Conservation (phyloP, 768 basidiomycete genomes). For the Tricholoma flavovirens region DNA sequence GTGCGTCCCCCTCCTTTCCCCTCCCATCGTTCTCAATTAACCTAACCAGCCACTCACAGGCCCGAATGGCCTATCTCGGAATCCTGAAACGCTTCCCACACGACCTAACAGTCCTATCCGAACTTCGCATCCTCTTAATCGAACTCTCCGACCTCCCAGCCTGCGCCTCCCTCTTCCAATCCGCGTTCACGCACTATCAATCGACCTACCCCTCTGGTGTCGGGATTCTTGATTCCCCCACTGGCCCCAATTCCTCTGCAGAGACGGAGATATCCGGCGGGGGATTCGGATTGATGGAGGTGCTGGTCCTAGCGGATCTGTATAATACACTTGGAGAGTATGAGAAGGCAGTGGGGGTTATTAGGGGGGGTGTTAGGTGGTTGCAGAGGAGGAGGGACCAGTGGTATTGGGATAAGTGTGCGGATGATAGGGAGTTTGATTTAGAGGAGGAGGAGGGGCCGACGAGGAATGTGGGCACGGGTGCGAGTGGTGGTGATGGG, state of each 20-base stretch:
- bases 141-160: slow-evolving; percentile 62
- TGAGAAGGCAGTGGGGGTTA: slow-evolving; percentile 59
- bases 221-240: slow-evolving; percentile 5
- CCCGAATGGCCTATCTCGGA: slow-evolving; percentile 56
- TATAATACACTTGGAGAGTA: slow-evolving; percentile 68
- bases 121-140: slow-evolving; percentile 72
- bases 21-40: background rate
- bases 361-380: slow-evolving; percentile 82
- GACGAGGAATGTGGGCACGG: slow-evolving; percentile 20
- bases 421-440: slow-evolving; percentile 91
- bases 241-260: slow-evolving; percentile 17
- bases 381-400: slow-evolving; percentile 76
- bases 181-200: slow-evolving; percentile 69
- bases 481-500: slow-evolving; percentile 32
- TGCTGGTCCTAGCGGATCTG: slow-evolving; percentile 84
- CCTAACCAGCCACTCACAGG: slow-evolving; percentile 30
- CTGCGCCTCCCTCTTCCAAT: slow-evolving; percentile 64
- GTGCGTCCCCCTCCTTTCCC: slow-evolving; percentile 31
- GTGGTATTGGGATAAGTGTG: slow-evolving; percentile 72
- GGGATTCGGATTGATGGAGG: slow-evolving; percentile 58
- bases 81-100: slow-evolving; percentile 76
- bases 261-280: slow-evolving; percentile 31
- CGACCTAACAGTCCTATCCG: slow-evolving; percentile 71
- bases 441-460: slow-evolving; percentile 26
- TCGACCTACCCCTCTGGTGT: slow-evolving; percentile 38